These are phyloP conservation scores for Carex myosuroides DNA, from an alignment of 176 grass and related monocot genomes.

Conservation along the genomic window DNA sequence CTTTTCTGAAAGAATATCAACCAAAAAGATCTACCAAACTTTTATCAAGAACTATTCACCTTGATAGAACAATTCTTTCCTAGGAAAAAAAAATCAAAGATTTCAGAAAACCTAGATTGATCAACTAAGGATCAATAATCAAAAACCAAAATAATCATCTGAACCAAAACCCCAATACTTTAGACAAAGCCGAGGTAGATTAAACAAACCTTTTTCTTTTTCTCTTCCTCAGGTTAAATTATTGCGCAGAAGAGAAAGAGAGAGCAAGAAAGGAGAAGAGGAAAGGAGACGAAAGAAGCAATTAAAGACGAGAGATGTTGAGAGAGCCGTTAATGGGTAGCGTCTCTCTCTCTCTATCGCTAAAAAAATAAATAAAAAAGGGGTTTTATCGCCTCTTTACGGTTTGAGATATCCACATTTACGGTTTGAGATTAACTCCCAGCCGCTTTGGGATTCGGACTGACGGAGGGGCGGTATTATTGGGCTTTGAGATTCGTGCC, in stretches of 20 bases:
- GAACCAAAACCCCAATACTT: background rate
- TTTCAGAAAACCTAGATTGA: background rate
- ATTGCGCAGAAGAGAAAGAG: background rate
- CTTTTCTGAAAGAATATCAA: constrained; percentile 13
- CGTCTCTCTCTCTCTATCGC: background rate
- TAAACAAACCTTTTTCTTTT: constrained; percentile 2
- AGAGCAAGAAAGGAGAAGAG: background rate
- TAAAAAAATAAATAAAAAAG: background rate
- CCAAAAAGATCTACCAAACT: constrained; percentile 6
- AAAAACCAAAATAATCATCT: background rate
- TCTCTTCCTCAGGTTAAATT: constrained; percentile 15
- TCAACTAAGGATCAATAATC: background rate
- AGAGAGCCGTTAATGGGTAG: background rate
- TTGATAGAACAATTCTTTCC: background rate
- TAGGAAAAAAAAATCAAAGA: background rate
- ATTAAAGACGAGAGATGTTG: background rate
- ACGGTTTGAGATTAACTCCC: too few relatives aligned
- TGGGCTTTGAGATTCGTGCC: too few relatives aligned
- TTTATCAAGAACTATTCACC: background rate
- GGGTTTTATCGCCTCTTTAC: too few relatives aligned
- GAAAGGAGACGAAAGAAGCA: background rate
- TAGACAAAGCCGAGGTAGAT: background rate
- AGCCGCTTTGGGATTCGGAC: too few relatives aligned
- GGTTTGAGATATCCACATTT: too few relatives aligned
- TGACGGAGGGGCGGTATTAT: too few relatives aligned